phyloP scores from a whole-genome alignment of 495 filamentous ascomycete species.

The Lepraria neglecta region DNA sequence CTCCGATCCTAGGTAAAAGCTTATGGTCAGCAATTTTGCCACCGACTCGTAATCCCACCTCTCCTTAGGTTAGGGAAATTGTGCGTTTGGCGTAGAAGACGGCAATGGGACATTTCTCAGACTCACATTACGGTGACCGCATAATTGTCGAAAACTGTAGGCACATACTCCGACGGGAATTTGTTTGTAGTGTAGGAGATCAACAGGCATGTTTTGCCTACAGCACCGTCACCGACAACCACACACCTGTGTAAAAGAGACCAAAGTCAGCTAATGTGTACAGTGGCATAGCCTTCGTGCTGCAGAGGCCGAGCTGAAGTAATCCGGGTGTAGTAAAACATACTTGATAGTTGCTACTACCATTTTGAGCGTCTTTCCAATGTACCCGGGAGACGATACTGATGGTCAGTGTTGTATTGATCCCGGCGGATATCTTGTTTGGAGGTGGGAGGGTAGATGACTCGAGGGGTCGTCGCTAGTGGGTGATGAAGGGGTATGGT shows the following conservation, averaged over 20 bases:
- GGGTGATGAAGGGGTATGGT: conserved; percentile 6
- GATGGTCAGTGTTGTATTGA: conserved; percentile 1
- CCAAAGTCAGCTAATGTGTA: conserved; percentile 1
- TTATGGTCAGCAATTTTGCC: conserved; percentile 22
- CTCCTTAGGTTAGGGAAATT: not conserved
- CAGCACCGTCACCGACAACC: conserved; percentile 97
- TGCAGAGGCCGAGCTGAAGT: not conserved
- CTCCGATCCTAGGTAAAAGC: conserved; percentile 72
- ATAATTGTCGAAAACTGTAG: conserved; percentile 99
- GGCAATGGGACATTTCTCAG: not conserved
- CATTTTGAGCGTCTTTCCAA: conserved; percentile 45
- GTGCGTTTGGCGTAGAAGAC: not conserved
- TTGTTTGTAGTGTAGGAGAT: conserved; percentile 99
- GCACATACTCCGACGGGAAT: conserved; percentile 98
- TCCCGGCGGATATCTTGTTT: not conserved
- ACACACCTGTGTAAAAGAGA: conserved; percentile 63
- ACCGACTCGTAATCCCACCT: too few species aligned
- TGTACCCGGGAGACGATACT: not conserved
- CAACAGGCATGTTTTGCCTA: conserved; percentile 96
- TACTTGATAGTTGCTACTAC: conserved; percentile 82
- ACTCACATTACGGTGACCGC: conserved; percentile 98
- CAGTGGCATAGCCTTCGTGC: not conserved
- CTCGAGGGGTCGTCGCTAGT: conserved; percentile 1
- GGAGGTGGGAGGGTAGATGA: not conserved
- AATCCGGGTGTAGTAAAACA: conserved; percentile 33